Evolutionary conservation across 1,284 basidiomycete species (phyloP).

Genomic region (Tetrapyrgos nigripes): DNA sequence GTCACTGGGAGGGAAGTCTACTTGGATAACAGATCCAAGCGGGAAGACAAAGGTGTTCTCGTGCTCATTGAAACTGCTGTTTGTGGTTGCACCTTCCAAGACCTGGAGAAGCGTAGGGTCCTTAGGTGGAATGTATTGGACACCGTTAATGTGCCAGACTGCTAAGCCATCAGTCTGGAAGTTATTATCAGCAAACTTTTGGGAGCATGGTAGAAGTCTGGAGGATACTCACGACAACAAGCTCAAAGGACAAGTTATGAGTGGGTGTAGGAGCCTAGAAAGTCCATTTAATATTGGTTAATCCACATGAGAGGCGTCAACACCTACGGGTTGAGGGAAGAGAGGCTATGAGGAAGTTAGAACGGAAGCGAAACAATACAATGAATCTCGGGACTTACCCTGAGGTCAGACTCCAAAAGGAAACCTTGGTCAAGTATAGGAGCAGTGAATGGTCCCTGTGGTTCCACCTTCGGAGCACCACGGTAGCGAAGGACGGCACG

Average conservation of each 20-base stretch:
- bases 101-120: constrained; percentile 29
- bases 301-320: neutral
- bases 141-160: constrained; percentile 33
- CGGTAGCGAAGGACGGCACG: neutral
- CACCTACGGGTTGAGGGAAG: neutral
- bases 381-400: neutral
- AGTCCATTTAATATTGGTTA: neutral
- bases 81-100: constrained; percentile 21
- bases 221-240: constrained; percentile 4
- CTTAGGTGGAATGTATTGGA: constrained; percentile 25
- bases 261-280: neutral
- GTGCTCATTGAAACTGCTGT: constrained; percentile 23
- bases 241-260: neutral
- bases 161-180: constrained; percentile 19
- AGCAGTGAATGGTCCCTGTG: neutral
- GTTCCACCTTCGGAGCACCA: neutral
- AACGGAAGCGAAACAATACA: neutral
- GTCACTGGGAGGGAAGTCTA: constrained; percentile 27
- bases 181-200: neutral
- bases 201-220: neutral
- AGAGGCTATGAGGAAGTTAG: neutral
- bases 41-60: constrained; percentile 34
- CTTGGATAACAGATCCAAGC: constrained; percentile 26
- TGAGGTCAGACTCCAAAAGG: constrained; percentile 4
- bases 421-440: neutral